Evolutionary conservation across 73 alveolate genomes (phyloP).

Genomic region (Paramecium tetraurelia): DNA sequence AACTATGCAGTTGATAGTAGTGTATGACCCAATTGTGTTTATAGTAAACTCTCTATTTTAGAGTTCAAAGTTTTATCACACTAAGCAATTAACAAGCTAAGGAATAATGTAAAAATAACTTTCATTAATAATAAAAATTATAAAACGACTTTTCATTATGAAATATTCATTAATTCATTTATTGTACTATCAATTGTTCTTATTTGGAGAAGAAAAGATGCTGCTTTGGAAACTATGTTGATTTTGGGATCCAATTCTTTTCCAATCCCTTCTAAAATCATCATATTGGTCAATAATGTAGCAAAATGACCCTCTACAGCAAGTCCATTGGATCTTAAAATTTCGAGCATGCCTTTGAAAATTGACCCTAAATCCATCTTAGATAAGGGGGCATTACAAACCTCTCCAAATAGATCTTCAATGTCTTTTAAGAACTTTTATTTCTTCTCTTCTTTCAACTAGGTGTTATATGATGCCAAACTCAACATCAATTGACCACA

Average conservation of each 20-base stretch:
- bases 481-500: constrained; percentile 27
- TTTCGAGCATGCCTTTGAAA: constrained; percentile 42
- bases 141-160: constrained; percentile 28
- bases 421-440: neutral
- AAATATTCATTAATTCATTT: neutral
- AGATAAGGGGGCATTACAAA: constrained; percentile 8
- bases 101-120: neutral
- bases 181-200: neutral
- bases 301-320: constrained; percentile 46
- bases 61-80: neutral
- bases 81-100: neutral
- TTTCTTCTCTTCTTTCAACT: neutral
- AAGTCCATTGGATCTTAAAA: neutral
- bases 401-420: neutral
- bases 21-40: constrained; percentile 10
- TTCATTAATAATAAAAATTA: constrained; percentile 10
- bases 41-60: neutral
- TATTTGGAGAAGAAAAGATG: neutral
- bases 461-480: neutral
- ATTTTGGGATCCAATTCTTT: neutral
- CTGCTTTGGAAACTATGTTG: neutral
- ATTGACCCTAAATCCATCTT: constrained; percentile 16
- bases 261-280: constrained; percentile 36
- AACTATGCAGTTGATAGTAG: neutral
- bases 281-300: constrained; percentile 23